phyloP scores from a whole-genome alignment of 139 green algal species.

The Pycnococcus provasolii region DNA sequence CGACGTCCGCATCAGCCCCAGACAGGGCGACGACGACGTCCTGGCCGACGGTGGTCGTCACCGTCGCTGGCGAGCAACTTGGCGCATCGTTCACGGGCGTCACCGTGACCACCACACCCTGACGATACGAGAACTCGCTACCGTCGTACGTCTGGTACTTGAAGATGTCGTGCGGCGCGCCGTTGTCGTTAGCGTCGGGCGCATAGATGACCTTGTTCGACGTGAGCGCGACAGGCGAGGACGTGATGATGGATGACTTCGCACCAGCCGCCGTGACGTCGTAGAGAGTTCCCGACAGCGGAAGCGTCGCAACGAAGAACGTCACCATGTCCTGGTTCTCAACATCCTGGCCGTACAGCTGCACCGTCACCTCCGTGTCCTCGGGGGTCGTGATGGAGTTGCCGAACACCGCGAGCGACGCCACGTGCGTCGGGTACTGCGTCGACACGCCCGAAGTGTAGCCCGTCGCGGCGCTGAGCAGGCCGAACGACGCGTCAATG shows the following conservation, averaged over 20 bases:
- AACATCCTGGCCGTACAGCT: conserved; percentile 7
- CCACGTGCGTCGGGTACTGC: conserved; percentile 22
- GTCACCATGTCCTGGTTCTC: conserved; percentile 5
- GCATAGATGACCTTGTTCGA: conserved; percentile 8
- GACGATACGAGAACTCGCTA: conserved; percentile 14
- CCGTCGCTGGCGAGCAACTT: background rate
- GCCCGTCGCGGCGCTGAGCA: conserved; percentile 13
- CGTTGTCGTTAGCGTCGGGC: conserved; percentile 7
- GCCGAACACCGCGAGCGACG: conserved; percentile 15
- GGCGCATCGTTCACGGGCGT: conserved; percentile 13
- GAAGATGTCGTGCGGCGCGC: conserved; percentile 24
- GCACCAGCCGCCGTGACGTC: background rate
- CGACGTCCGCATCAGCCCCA: conserved; percentile 3
- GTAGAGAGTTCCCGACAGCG: conserved; percentile 13
- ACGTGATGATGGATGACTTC: background rate
- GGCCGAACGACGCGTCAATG: conserved; percentile 14
- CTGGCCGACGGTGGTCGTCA: background rate
- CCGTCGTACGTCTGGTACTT: conserved; percentile 31
- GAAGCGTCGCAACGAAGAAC: conserved; percentile 22
- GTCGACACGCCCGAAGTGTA: conserved; percentile 12
- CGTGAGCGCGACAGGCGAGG: conserved; percentile 10
- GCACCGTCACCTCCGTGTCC: conserved; percentile 12
- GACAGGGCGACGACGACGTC: background rate
- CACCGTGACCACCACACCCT: conserved; percentile 21
- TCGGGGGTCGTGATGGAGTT: conserved; percentile 12